Percentiles rank a stretch among this genome's conserved stretches.
phyloP scores from a whole-genome alignment of 208 protist species.

The Acanthamoeba sp. region DNA sequence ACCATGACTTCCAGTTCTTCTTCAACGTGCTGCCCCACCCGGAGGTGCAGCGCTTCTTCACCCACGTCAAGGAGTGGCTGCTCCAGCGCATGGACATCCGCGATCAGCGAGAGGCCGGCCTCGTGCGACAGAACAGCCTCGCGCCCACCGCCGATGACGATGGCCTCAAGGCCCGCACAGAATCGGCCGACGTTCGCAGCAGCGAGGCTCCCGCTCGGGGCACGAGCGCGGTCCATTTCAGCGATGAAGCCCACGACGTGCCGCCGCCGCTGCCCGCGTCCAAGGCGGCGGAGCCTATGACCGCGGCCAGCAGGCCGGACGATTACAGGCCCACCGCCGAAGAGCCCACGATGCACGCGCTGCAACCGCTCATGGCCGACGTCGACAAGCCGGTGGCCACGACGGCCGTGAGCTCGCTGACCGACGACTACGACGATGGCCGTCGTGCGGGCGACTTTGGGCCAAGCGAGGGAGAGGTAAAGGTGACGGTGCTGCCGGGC shows the following conservation, averaged over 20 bases:
- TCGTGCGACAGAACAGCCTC: not conserved
- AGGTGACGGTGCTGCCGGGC: not conserved
- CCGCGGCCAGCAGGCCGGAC: too few relatives aligned
- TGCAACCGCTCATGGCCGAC: too few relatives aligned
- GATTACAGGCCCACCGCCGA: too few relatives aligned
- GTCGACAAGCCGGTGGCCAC: not conserved
- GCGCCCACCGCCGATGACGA: not conserved
- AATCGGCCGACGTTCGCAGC: too few relatives aligned
- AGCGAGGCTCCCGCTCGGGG: too few relatives aligned
- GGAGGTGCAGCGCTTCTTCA: not conserved
- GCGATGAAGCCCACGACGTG: too few relatives aligned
- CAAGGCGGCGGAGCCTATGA: too few relatives aligned
- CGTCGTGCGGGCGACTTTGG: not conserved
- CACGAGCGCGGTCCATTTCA: too few relatives aligned
- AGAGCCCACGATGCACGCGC: too few relatives aligned
- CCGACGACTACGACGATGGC: not conserved
- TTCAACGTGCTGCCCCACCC: slow-evolving; percentile 41
- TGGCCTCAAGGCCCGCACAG: not conserved
- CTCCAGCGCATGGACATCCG: not conserved
- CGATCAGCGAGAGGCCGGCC: not conserved
- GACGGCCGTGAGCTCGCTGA: not conserved
- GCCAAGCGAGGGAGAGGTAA: not conserved
- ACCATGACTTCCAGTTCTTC: slow-evolving; percentile 53
- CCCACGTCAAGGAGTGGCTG: slow-evolving; percentile 3
- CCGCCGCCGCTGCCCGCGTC: too few relatives aligned